These are phyloP conservation scores for Penicillium desertorum DNA, from an alignment of 495 filamentous ascomycete species.

Conservation along the genomic window DNA sequence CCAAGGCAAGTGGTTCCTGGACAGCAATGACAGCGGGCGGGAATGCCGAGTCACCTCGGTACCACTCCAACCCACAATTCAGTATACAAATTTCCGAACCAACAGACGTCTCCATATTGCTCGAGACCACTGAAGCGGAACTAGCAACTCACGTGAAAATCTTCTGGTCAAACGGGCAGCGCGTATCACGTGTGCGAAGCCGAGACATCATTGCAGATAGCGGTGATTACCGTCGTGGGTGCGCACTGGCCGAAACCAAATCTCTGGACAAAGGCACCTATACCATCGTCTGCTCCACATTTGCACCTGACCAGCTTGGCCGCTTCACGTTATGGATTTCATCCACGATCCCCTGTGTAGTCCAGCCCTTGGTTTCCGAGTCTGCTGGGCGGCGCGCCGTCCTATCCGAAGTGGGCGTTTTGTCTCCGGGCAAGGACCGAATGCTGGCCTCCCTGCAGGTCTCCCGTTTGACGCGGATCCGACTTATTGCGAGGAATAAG, in stretches of 20 bases:
- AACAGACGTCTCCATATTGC: conserved; percentile 65
- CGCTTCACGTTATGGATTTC: conserved; percentile 73
- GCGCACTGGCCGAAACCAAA: conserved; percentile 62
- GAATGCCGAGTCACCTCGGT: conserved; percentile 70
- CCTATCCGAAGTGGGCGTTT: conserved; percentile 47
- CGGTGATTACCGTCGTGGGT: conserved; percentile 80
- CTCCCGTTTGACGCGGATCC: conserved; percentile 56
- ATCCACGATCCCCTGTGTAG: conserved; percentile 51
- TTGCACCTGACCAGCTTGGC: conserved; percentile 72
- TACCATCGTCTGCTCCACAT: conserved; percentile 85
- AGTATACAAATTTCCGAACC: conserved; percentile 55
- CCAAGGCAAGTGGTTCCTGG: conserved; percentile 63
- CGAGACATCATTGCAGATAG: conserved; percentile 77
- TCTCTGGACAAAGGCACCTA: conserved; percentile 67
- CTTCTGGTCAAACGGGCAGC: conserved; percentile 70
- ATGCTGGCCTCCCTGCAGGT: conserved; percentile 54
- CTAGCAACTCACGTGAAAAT: conserved; percentile 82
- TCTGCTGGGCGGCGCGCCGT: conserved; percentile 66
- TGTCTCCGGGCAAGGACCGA: conserved; percentile 50
- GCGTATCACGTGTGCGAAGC: conserved; percentile 63
- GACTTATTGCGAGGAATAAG: conserved; percentile 50
- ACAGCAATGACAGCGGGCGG: conserved; percentile 78
- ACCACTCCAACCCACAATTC: conserved; percentile 85
- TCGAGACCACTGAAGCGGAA: conserved; percentile 68
- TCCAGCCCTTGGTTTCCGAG: conserved; percentile 61